phyloP scores from a whole-genome alignment of 305 asterid genomes.

The Rubia peregrina region DNA sequence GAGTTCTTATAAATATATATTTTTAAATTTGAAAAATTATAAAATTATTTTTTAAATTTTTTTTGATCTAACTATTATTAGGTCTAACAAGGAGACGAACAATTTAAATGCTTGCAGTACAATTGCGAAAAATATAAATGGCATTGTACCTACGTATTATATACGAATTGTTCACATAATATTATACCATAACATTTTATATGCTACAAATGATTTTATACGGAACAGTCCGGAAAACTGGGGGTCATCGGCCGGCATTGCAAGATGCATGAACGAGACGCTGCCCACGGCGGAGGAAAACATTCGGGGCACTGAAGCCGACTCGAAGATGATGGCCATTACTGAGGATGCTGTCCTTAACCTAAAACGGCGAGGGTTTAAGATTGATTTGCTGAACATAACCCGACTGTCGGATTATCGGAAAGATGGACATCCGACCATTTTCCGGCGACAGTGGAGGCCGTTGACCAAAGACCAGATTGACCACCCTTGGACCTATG shows the following conservation, averaged over 20 bases:
- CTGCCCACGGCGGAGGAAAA: constrained; percentile 20
- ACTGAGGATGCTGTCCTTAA: constrained; percentile 23
- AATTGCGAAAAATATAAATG: too few relatives aligned
- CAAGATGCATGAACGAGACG: constrained; percentile 29
- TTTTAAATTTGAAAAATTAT: too few relatives aligned
- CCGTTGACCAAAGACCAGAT: constrained; percentile 30
- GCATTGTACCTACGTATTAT: too few relatives aligned
- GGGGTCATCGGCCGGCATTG: constrained; percentile 18
- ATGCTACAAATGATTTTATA: too few relatives aligned
- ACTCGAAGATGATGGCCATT: constrained; percentile 23
- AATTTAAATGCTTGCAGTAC: too few relatives aligned
- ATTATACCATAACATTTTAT: too few relatives aligned
- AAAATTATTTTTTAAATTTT: too few relatives aligned
- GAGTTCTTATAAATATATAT: too few relatives aligned
- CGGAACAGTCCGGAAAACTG: constrained; percentile 29
- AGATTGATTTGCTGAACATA: constrained; percentile 29
- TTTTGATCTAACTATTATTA: too few relatives aligned
- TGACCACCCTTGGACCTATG: constrained; percentile 25
- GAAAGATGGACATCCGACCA: constrained; percentile 42
- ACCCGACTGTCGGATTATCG: constrained; percentile 40
- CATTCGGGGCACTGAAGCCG: constrained; percentile 26
- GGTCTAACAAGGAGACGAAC: too few relatives aligned
- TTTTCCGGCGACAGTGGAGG: constrained; percentile 28
- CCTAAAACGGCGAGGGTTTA: constrained; percentile 25
- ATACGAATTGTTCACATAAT: too few relatives aligned